Evolutionary conservation across 2,329 filamentous ascomycete species (phyloP), one percentile per base, ranked within the genome.

Genomic region (Aspergillus unguis): DNA sequence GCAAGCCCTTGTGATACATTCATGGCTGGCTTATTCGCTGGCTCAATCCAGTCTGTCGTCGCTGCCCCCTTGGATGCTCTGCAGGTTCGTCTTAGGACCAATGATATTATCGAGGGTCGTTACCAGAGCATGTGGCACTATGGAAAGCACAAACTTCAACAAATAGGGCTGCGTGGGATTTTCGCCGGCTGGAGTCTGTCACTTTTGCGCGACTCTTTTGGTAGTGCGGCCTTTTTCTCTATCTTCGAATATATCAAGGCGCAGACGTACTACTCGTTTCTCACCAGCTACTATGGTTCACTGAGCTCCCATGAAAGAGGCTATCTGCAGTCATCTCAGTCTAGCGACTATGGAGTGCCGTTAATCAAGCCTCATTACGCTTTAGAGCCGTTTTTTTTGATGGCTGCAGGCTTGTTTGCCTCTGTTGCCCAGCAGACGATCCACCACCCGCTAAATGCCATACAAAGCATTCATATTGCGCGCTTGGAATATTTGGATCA

Each of bases 71-170:
- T 86, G 5, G 84, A 86, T 64, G 84, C 84, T 3, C 71, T 86
- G 2, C 82, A 85, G 58, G 78, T 83, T 29, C 81, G 83, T 32
- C 82, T 85, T 62, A 79, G 79, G 56, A 80, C 80, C 31, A 75
- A 75, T 52, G 83, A 85, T 55, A 78, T 84, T 58, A 71, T 83
- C n/a, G 73, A 80, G 44, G 80, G 80, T 10, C 79, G 78, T 52
- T 82, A 85, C 67, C 78, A 76, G 45, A 83, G 74, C 59, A 84
- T 85, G 78, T 86, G 82, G 83, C 78, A 84, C 53, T 86, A 85
- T 62, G 79, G 78, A 2, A 71, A 69, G 27, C 73, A 78, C 52
- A 86, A 85, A 61, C 71, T 84, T 3, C 73, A 71, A 8, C 79
- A 82, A 35, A 85, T 86, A 51, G 84, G 84, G 4, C 56, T 77